Evolutionary conservation across 495 filamentous ascomycete genomes (phyloP).

Genomic region (Collariella sp.): DNA sequence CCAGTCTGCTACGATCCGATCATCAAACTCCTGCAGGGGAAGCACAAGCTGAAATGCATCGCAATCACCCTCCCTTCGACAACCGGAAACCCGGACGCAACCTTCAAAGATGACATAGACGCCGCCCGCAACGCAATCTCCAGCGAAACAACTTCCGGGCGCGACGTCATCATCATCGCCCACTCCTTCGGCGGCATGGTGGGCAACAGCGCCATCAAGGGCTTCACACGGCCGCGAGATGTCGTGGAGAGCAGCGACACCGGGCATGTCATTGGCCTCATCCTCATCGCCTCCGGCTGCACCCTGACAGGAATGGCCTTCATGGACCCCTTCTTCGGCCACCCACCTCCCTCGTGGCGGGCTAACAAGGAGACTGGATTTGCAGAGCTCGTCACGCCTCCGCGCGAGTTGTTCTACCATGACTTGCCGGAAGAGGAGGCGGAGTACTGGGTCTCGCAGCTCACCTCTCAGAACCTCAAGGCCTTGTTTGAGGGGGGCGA

Average conservation of each 20-base stretch:
- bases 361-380: conserved; percentile 20
- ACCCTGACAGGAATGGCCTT: conserved; percentile 21
- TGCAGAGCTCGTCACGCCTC: conserved; percentile 16
- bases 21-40: conserved; percentile 24
- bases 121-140: conserved; percentile 27
- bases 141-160: conserved; percentile 28
- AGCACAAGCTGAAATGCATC: conserved; percentile 31
- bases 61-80: conserved; percentile 33
- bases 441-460: conserved; percentile 22
- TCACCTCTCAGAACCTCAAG: conserved; percentile 21
- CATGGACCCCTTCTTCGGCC: conserved; percentile 23
- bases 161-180: conserved; percentile 40
- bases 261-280: conserved; percentile 27
- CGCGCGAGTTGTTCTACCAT: conserved; percentile 28
- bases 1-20: conserved; percentile 29
- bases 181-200: conserved; percentile 48
- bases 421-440: conserved; percentile 28
- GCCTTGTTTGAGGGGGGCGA: conserved; percentile 22
- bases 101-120: conserved; percentile 26
- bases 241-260: not conserved
- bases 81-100: conserved; percentile 12
- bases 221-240: conserved; percentile 6
- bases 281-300: conserved; percentile 27
- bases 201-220: conserved; percentile 41
- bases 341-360: conserved; percentile 23